Base-by-base conservation (phyloP, 2,329 filamentous ascomycete species). In the Talaromyces islandicus region DNA sequence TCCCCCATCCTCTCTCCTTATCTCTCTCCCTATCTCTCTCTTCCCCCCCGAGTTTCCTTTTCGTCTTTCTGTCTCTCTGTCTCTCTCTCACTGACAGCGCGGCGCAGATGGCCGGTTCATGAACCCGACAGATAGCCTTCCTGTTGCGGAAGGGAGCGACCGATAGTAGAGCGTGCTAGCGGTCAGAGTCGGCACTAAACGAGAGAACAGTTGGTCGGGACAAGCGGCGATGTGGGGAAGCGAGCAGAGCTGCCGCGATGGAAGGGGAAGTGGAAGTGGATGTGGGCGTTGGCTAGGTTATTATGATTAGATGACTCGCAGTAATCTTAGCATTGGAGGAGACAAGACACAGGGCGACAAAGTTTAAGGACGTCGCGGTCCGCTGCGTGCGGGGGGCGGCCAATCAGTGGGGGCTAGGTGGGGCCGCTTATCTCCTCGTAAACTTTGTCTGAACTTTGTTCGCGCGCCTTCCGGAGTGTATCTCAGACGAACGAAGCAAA, bases 1-100 rank as follows among this genome's bases (percentile, higher is more conserved):
- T 51, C 55, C 41, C 55, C 56, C 59, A 61, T 61, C 59, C 41
- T 55, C 59, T 46, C 48, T 29, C 25, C 3, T 6, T 58, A 27
- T 41, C 55, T 41, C n/a, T n/a, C n/a, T n/a, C n/a, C 41, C 59
- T 55, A 54, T 55, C 56, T 52, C 56, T 35, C 2, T 29, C 43
- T 21, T 19, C 1, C 3, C 21, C 10, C 7, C 32, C n/a, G n/a
- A n/a, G n/a, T 38, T 17, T 11, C 32, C 10, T 17, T 11, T 11
- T 19, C 9, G 19, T 21, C 43, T 7, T 46, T 12, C 43, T 24
- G 7, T 12, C 19, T 19, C 19, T 46, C 19, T 21, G 10, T 21
- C n/a, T 46, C 10, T 24, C 4, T 29, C 48, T 50, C 19, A 25
- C 43, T 25, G 43, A 19, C 43, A 19, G 17, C 48, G 24, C 25